Evolutionary conservation across 352 stramenopile species (phyloP), one percentile per base, ranked within the genome.

Genomic region (Phytophthora macrochlamydospora): DNA sequence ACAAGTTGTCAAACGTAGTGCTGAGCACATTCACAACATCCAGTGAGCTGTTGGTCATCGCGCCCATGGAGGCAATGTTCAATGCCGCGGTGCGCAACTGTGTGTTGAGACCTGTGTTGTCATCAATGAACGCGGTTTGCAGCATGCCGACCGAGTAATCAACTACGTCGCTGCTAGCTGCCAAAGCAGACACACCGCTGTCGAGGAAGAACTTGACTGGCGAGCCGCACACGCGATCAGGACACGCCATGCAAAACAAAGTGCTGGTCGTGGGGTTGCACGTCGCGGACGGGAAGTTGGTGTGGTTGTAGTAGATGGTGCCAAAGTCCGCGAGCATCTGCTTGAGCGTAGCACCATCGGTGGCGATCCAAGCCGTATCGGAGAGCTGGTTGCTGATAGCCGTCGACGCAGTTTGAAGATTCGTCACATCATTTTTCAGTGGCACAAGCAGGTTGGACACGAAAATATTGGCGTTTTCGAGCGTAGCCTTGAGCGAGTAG

Each of bases 381-480:
- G 79, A 72, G 29, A 88, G 51, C 46, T 79, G 67, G 2, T 62
- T 35, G 12, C 60, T 72, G 13, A 93, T 81, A 0, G 67, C 65
- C n/a, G 64, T 73, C 8, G 80, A 76, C 9, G 83, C 79, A 14
- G 70, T 65, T 7, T 62, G 51, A 24, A 93, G 71, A 42, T 87
- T 69, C n/a, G 72, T 51, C 3, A 73, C 61, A 9, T 80, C 79
- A 18, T 62, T 62, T n/a, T 68, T 58, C 2, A 94, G 67, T 1
- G 87, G 85, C 7, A 66, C 69, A 32, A 85, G 56, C 24, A 93
- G 54, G 62, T 94, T 93, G 32, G 38, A 51, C 18, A 87, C 77
- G 43, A 92, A 92, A 38, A 92, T 89, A 32, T 91, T 84, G 24
- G 90, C 75, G 56, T 94, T 92, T 56, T 83, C 77, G n/a, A 94